These are phyloP conservation scores for Leccinellum luteum DNA, from an alignment of 768 basidiomycete species.

Conservation along the genomic window DNA sequence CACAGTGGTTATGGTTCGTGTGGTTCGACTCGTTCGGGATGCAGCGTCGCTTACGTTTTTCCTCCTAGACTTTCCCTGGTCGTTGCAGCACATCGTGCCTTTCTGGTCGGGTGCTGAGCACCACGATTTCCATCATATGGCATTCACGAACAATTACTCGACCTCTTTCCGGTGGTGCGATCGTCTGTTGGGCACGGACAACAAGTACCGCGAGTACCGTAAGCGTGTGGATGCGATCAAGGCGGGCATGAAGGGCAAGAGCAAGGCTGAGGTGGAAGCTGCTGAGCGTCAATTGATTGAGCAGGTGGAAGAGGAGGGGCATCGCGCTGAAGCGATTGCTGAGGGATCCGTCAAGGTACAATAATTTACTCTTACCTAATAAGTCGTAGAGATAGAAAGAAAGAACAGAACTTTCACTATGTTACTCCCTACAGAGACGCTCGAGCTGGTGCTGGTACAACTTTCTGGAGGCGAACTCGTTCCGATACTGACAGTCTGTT, in stretches of 20 bases:
- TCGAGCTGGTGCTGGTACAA: slow-evolving; percentile 32
- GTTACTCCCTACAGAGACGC: slow-evolving; percentile 24
- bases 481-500: slow-evolving; percentile 22
- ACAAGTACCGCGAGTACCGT: slow-evolving; percentile 83
- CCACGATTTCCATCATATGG: slow-evolving; percentile 99
- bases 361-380: slow-evolving; percentile 3
- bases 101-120: slow-evolving; percentile 98
- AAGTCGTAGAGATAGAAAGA: neutral
- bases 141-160: slow-evolving; percentile 90
- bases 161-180: slow-evolving; percentile 97
- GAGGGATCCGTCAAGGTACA: slow-evolving; percentile 34
- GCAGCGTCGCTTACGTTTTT: neutral
- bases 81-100: slow-evolving; percentile 84
- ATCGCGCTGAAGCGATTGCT: slow-evolving; percentile 62
- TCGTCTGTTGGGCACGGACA: slow-evolving; percentile 83
- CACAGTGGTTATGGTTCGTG: slow-evolving; percentile 90
- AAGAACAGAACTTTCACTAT: neutral
- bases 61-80: slow-evolving; percentile 90
- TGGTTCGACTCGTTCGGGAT: neutral
- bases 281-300: slow-evolving; percentile 62
- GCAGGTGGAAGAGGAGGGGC: slow-evolving; percentile 73
- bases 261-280: slow-evolving; percentile 48
- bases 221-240: slow-evolving; percentile 62
- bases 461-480: slow-evolving; percentile 28
- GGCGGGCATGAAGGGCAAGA: slow-evolving; percentile 50